These are phyloP conservation scores for Petasospora rhodanensis DNA, from an alignment of 1,139 yeast genomes.

Conservation along the genomic window DNA sequence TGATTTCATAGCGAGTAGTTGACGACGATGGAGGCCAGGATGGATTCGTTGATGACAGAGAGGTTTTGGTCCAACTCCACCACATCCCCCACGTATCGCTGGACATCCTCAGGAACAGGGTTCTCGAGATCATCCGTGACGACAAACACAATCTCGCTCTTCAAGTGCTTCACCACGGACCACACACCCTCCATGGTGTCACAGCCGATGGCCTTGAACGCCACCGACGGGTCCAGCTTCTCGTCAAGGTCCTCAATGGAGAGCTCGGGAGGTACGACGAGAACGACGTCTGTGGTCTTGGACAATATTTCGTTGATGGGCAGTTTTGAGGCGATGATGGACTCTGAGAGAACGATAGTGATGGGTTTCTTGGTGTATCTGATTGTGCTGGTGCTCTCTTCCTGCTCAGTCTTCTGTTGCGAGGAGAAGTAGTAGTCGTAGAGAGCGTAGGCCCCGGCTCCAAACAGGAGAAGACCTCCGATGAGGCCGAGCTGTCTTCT, in stretches of 20 bases:
- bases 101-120: constrained; percentile 28
- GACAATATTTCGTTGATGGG: constrained; percentile 24
- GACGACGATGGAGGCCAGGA: constrained; percentile 23
- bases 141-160: constrained; percentile 31
- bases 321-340: constrained; percentile 24
- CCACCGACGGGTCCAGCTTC: constrained; percentile 21
- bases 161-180: constrained; percentile 38
- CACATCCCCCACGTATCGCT: constrained; percentile 27
- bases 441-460: constrained; percentile 10
- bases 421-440: constrained; percentile 4
- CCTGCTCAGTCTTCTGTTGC: too few species aligned
- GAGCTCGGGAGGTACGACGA: constrained; percentile 31
- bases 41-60: constrained; percentile 21
- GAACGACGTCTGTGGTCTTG: constrained; percentile 22
- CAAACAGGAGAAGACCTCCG: constrained; percentile 10
- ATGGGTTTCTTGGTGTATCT: constrained; percentile 20
- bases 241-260: constrained; percentile 24
- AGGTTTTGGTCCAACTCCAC: constrained; percentile 23
- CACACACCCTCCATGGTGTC: constrained; percentile 36
- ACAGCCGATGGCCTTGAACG: constrained; percentile 34
- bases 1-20: too few species aligned
- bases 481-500: constrained; percentile 8
- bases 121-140: constrained; percentile 28
- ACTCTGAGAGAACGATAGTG: constrained; percentile 23
- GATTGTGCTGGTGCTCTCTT: neutral